Percentiles rank a stretch among this genome's conserved stretches.
Evolutionary conservation across 1,284 basidiomycete genomes (phyloP).

Genomic region (Ceratobasidium sp.): DNA sequence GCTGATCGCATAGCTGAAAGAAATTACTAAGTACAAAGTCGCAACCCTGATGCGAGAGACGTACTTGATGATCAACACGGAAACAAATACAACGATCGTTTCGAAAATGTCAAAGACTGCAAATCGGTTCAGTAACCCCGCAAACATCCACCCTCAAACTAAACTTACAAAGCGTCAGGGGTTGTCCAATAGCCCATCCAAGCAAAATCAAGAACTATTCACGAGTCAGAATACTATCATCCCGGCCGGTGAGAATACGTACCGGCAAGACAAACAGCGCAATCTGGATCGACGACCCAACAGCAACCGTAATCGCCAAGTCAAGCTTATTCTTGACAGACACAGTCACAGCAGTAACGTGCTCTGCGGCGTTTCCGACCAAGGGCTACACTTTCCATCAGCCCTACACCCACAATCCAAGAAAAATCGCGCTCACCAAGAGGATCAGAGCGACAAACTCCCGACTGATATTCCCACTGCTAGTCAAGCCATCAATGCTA

Average conservation of each 20-base stretch:
- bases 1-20: constrained; percentile 37
- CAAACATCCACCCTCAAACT: constrained; percentile 28
- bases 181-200: constrained; percentile 52
- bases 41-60: background rate
- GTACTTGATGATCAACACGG: constrained; percentile 50
- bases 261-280: constrained; percentile 64
- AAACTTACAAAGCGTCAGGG: constrained; percentile 52
- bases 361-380: constrained; percentile 88
- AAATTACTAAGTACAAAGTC: constrained; percentile 26
- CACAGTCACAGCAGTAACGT: constrained; percentile 86
- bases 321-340: constrained; percentile 72
- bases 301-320: constrained; percentile 56
- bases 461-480: constrained; percentile 49
- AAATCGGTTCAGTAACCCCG: background rate
- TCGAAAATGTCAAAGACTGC: constrained; percentile 69
- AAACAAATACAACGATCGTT: constrained; percentile 58
- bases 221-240: background rate
- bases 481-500: constrained; percentile 74
- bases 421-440: constrained; percentile 41
- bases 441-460: constrained; percentile 46
- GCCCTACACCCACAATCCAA: background rate
- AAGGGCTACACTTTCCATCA: constrained; percentile 34
- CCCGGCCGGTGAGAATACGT: background rate
- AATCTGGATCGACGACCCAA: constrained; percentile 93
- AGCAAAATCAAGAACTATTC: constrained; percentile 46